Conservation (phyloP, 306 rosid species). For the Begonia peltatifolia region DNA sequence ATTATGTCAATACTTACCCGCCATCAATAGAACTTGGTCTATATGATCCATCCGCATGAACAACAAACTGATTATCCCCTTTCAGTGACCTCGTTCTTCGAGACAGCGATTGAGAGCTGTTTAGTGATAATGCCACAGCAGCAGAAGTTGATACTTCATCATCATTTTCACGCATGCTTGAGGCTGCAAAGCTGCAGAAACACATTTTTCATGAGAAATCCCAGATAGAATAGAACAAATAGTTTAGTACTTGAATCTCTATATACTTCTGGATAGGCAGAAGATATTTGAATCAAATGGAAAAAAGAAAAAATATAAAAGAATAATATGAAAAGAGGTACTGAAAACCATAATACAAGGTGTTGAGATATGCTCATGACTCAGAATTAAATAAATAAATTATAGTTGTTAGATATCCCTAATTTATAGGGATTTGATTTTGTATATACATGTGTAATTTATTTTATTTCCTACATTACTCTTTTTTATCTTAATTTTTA, state of each 20-base stretch:
- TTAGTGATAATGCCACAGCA: slow-evolving; percentile 47
- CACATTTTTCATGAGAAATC: not conserved
- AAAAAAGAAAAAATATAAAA: too few relatives aligned
- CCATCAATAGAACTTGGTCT: slow-evolving; percentile 63
- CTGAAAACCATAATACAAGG: too few relatives aligned
- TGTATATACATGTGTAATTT: too few relatives aligned
- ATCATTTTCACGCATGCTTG: slow-evolving; percentile 53
- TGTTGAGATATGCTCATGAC: too few relatives aligned
- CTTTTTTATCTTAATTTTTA: too few relatives aligned
- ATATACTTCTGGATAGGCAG: not conserved
- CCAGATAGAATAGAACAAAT: not conserved
- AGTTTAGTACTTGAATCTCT: too few relatives aligned
- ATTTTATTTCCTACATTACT: too few relatives aligned
- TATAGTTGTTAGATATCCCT: too few relatives aligned
- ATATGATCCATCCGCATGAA: slow-evolving; percentile 60
- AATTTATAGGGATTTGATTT: too few relatives aligned
- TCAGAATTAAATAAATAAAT: too few relatives aligned
- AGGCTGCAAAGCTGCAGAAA: slow-evolving; percentile 55
- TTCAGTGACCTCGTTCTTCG: slow-evolving; percentile 82
- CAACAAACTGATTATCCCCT: slow-evolving; percentile 58
- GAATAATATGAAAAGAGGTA: too few relatives aligned
- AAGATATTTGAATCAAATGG: too few relatives aligned
- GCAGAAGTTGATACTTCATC: slow-evolving; percentile 81
- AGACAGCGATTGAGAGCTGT: slow-evolving; percentile 69
- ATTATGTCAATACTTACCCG: slow-evolving; percentile 47